phyloP scores from a whole-genome alignment of 2,329 filamentous ascomycete genomes.

The Ophiocordyceps polyrhachis-furcata region DNA sequence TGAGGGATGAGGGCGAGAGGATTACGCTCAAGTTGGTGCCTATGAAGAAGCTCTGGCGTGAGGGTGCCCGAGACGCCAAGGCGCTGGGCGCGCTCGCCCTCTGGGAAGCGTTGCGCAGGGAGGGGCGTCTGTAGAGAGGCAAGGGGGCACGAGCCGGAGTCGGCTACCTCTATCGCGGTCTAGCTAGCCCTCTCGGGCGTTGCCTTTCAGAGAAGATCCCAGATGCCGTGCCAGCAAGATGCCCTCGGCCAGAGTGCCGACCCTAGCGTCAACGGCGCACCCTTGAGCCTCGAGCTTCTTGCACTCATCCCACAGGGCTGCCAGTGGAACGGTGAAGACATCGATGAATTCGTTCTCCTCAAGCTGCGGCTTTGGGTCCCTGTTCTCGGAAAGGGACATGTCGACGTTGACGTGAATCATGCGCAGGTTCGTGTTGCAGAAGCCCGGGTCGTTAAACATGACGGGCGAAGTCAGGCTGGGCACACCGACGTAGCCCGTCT shows the following conservation, averaged over 20 bases:
- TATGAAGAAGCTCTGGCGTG: constrained; percentile 36
- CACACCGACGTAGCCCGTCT: constrained; percentile 45
- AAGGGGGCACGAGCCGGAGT: not conserved
- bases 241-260: constrained; percentile 61
- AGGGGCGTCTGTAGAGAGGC: constrained; percentile 19
- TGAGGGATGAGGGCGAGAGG: constrained; percentile 39
- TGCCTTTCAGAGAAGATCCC: not conserved
- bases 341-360: constrained; percentile 75
- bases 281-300: constrained; percentile 49
- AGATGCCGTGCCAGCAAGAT: constrained; percentile 40
- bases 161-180: not conserved
- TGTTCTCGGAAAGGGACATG: constrained; percentile 48
- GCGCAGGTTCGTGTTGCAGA: constrained; percentile 47
- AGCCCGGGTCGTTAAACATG: constrained; percentile 49
- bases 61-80: constrained; percentile 39
- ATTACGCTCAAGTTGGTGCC: constrained; percentile 41
- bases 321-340: constrained; percentile 50
- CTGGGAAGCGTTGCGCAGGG: constrained; percentile 34
- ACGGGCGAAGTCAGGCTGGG: constrained; percentile 39
- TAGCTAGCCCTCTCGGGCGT: not conserved
- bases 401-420: constrained; percentile 61
- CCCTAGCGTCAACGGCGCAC: constrained; percentile 61
- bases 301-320: constrained; percentile 45
- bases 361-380: constrained; percentile 47
- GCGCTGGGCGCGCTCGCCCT: constrained; percentile 39